Percentiles rank a stretch among this genome's conserved stretches.
These are phyloP conservation scores for Metschnikowia dekortorum DNA, from an alignment of 805 yeast species.

Conservation along the genomic window DNA sequence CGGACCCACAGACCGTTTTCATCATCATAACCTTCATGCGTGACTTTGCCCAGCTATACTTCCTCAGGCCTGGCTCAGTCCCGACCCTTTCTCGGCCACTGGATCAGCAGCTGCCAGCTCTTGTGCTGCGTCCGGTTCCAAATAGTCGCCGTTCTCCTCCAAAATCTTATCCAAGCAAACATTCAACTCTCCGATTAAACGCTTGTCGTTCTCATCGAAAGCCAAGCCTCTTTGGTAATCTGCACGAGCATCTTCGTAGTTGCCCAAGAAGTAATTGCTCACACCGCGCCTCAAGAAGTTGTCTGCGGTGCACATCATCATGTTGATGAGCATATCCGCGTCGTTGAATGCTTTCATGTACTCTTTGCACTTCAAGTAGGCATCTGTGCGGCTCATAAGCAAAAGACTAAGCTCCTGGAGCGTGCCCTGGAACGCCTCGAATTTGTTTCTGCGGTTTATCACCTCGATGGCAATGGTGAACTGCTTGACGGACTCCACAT, in stretches of 20 bases:
- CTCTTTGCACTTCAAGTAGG: conserved; percentile 51
- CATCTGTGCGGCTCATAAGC: conserved; percentile 68
- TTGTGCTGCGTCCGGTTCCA: not conserved
- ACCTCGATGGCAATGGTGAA: conserved; percentile 64
- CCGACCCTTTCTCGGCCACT: too few relatives aligned
- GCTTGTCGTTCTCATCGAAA: conserved; percentile 51
- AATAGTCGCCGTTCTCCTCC: conserved; percentile 55
- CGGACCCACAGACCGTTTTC: too few relatives aligned
- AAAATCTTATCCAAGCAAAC: conserved; percentile 45
- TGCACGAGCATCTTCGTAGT: conserved; percentile 56
- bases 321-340: conserved; percentile 58
- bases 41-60: too few relatives aligned
- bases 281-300: conserved; percentile 71
- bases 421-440: conserved; percentile 70
- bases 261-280: conserved; percentile 57
- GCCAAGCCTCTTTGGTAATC: conserved; percentile 71
- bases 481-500: conserved; percentile 58
- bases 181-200: conserved; percentile 46
- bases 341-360: conserved; percentile 62
- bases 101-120: too few relatives aligned
- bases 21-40: too few relatives aligned
- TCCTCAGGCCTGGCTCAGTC: too few relatives aligned
- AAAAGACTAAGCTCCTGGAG: conserved; percentile 64
- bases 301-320: conserved; percentile 60
- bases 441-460: conserved; percentile 63